Evolutionary conservation across 108 stramenopile species (phyloP).

Genomic region (Poteriospumella lacustris): DNA sequence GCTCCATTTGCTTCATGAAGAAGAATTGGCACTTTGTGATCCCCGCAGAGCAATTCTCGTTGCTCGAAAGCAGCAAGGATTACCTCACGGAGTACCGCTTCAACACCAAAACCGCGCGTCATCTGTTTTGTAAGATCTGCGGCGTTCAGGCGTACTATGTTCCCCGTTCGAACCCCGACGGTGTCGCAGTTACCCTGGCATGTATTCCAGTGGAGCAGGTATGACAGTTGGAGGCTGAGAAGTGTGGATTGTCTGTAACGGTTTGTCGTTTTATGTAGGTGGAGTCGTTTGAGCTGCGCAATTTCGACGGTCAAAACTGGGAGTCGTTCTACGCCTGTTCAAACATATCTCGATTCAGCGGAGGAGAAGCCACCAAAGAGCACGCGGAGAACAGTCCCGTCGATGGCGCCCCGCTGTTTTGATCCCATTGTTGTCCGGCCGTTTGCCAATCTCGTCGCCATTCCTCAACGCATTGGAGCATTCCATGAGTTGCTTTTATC

Average conservation of each 20-base stretch:
- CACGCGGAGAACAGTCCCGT: too few relatives aligned
- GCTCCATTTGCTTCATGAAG: conserved; percentile 54
- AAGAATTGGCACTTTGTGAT: conserved; percentile 53
- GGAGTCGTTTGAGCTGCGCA: conserved; percentile 38
- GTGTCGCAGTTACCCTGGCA: conserved; percentile 47
- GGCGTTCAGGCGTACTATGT: conserved; percentile 58
- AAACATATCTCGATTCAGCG: not conserved
- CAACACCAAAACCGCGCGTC: conserved; percentile 49
- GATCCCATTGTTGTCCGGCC: too few relatives aligned
- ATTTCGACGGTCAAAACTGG: conserved; percentile 58
- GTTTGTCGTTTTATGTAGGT: conserved; percentile 2
- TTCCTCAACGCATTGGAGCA: too few relatives aligned
- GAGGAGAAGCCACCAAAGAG: too few relatives aligned
- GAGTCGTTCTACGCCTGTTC: conserved; percentile 25
- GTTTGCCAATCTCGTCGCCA: too few relatives aligned
- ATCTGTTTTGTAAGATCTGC: conserved; percentile 54
- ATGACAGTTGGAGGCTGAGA: too few relatives aligned
- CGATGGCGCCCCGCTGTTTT: too few relatives aligned
- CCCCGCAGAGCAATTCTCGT: conserved; percentile 35
- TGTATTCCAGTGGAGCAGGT: conserved; percentile 37
- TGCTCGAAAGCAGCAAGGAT: conserved; percentile 29
- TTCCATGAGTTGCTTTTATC: too few relatives aligned
- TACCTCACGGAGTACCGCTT: conserved; percentile 51
- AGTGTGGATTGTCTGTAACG: too few relatives aligned
- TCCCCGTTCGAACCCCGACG: conserved; percentile 61